These are phyloP conservation scores for Bigelowiella natans DNA, from an alignment of 78 protist genomes.

Conservation along the genomic window DNA sequence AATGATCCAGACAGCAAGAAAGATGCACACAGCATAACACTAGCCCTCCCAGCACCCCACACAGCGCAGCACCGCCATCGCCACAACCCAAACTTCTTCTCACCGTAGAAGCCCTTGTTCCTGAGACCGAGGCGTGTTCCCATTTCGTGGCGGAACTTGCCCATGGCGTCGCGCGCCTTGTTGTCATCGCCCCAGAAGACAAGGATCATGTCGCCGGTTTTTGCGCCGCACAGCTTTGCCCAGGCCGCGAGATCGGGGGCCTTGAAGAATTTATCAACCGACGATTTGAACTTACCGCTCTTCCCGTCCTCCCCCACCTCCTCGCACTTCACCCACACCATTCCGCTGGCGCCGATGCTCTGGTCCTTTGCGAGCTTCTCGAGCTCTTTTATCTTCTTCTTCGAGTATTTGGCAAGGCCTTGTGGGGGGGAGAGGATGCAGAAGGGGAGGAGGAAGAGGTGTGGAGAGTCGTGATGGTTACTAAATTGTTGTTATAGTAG, in stretches of 20 bases:
- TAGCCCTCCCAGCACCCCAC: too few relatives aligned
- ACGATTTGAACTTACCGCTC: not conserved
- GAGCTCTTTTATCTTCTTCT: not conserved
- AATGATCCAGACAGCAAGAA: too few relatives aligned
- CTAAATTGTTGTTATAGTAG: too few relatives aligned
- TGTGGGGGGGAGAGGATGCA: too few relatives aligned
- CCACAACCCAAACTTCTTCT: not conserved
- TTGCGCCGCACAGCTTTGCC: not conserved
- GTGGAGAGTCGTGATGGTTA: too few relatives aligned
- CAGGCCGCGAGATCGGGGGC: not conserved
- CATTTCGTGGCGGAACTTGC: constrained; percentile 4
- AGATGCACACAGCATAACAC: too few relatives aligned
- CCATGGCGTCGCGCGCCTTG: not conserved
- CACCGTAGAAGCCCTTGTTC: not conserved
- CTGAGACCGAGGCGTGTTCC: constrained; percentile 9
- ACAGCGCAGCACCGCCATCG: too few relatives aligned
- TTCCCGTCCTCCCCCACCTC: not conserved
- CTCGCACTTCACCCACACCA: not conserved
- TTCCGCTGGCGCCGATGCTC: not conserved
- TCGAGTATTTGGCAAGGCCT: not conserved
- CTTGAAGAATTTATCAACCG: not conserved
- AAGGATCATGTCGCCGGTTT: not conserved
- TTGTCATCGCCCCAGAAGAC: not conserved
- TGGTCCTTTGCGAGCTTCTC: not conserved
- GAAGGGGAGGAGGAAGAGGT: too few relatives aligned